Percentiles rank a stretch among this genome's conserved stretches.
Evolutionary conservation across 2,329 filamentous ascomycete genomes (phyloP).

Genomic region (Pseudohalonectria lignicola): DNA sequence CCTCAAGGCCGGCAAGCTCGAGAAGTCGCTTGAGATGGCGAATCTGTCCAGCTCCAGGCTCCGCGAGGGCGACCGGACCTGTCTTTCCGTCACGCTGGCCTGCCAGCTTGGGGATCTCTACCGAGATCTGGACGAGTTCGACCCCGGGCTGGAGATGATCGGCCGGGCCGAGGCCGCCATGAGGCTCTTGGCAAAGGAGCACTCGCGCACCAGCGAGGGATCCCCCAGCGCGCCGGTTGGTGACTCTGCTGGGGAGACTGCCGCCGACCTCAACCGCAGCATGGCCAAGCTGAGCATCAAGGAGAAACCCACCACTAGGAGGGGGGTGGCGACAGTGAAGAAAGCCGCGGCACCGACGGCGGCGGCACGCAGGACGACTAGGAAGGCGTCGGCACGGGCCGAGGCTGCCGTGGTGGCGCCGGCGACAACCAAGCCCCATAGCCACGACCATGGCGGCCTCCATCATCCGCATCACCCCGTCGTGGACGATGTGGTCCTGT

Average conservation of each 20-base stretch:
- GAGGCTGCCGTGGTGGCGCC: slow-evolving; percentile 13
- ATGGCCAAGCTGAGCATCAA: slow-evolving; percentile 22
- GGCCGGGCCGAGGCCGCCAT: slow-evolving; percentile 37
- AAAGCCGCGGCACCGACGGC: slow-evolving; percentile 9
- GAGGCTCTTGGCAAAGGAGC: background rate
- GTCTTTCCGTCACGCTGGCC: slow-evolving; percentile 32
- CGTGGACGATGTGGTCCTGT: slow-evolving; percentile 17
- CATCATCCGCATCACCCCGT: no score
- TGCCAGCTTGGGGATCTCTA: slow-evolving; percentile 47
- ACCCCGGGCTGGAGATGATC: slow-evolving; percentile 31
- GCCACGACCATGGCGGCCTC: no score
- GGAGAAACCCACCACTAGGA: slow-evolving; percentile 12
- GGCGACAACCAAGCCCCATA: background rate
- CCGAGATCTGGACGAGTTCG: slow-evolving; percentile 32
- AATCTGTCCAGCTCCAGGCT: slow-evolving; percentile 41
- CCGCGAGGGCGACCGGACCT: slow-evolving; percentile 30
- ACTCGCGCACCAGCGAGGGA: background rate
- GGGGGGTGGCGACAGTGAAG: slow-evolving; percentile 10
- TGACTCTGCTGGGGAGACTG: no score
- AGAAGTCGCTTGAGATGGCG: slow-evolving; percentile 45
- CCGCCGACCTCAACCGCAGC: background rate
- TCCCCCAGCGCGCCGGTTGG: background rate
- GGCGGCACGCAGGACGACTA: background rate
- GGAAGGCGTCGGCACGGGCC: slow-evolving; percentile 13
- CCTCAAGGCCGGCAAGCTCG: slow-evolving; percentile 44